Evolutionary conservation across 1,139 yeast species (phyloP).

Genomic region (Saccharomyces hybrid): DNA sequence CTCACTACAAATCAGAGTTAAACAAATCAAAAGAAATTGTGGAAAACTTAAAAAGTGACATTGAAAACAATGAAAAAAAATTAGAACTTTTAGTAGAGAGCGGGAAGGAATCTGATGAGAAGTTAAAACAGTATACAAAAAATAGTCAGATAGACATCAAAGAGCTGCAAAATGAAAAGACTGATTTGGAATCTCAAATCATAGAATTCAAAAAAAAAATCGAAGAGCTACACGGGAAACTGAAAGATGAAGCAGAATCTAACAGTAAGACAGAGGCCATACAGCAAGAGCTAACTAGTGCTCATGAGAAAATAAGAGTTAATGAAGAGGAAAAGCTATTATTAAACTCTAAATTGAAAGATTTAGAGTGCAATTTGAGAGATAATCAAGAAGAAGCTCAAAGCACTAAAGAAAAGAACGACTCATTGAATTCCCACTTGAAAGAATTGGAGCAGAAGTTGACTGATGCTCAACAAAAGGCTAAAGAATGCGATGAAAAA

Average conservation of each 20-base stretch:
- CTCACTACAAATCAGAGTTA: not conserved
- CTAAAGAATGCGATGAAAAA: conserved; percentile 2
- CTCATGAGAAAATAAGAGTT: not conserved
- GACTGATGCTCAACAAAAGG: not conserved
- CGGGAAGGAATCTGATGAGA: conserved; percentile 2
- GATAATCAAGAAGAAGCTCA: conserved; percentile 1
- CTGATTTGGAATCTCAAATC: not conserved
- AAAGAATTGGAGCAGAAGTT: conserved; percentile 6
- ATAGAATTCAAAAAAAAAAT: conserved; percentile 3
- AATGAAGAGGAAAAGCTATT: not conserved
- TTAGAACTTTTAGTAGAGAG: conserved; percentile 1
- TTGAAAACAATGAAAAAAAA: not conserved
- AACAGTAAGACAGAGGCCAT: conserved; percentile 1
- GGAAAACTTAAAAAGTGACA: not conserved
- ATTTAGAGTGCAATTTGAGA: not conserved
- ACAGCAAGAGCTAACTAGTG: conserved; percentile 1
- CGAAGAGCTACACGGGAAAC: conserved; percentile 1
- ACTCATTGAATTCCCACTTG: not conserved
- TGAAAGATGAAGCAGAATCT: not conserved
- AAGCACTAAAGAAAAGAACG: not conserved
- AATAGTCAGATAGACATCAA: conserved; percentile 1
- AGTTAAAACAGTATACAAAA: conserved; percentile 1
- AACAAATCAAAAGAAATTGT: not conserved
- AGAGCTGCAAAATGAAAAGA: not conserved
- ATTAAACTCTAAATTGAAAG: not conserved